Evolutionary conservation across 345 rosid species (phyloP).

Genomic region (Cardiospermum halicacabum): DNA sequence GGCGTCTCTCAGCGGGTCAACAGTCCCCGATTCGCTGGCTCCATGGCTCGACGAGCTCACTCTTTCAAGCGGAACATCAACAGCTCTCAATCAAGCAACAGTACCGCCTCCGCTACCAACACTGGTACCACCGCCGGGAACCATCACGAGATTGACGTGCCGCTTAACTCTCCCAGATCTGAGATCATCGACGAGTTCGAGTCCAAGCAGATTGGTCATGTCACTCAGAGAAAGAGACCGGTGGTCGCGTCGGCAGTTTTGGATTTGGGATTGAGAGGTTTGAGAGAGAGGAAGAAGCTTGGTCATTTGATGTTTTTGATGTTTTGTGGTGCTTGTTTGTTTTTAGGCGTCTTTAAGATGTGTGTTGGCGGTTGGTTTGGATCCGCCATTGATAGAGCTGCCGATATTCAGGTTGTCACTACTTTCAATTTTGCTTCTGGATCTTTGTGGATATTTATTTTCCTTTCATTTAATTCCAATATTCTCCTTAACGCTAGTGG

Average conservation of each 20-base stretch:
- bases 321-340: constrained; percentile 80
- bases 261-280: constrained; percentile 60
- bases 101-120: constrained; percentile 6
- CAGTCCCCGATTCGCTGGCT: constrained; percentile 87
- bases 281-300: constrained; percentile 65
- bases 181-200: constrained; percentile 45
- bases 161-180: constrained; percentile 70
- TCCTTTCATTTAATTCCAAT: too few relatives aligned
- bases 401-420: constrained; percentile 45
- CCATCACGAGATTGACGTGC: constrained; percentile 79
- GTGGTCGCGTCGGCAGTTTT: constrained; percentile 49
- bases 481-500: background rate
- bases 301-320: constrained; percentile 85
- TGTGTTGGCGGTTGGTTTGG: constrained; percentile 90
- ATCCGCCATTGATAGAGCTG: constrained; percentile 63
- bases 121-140: constrained; percentile 15
- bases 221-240: constrained; percentile 54
- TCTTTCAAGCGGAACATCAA: constrained; percentile 77
- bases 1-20: constrained; percentile 71
- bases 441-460: background rate
- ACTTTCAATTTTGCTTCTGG: background rate
- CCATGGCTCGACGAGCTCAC: constrained; percentile 83
- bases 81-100: constrained; percentile 3
- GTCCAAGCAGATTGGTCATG: constrained; percentile 30
- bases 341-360: constrained; percentile 80